A percentile compares a stretch with the other conserved stretches of the same genome.
phyloP scores from a whole-genome alignment of 768 basidiomycete genomes.

The Trametes cubensis region DNA sequence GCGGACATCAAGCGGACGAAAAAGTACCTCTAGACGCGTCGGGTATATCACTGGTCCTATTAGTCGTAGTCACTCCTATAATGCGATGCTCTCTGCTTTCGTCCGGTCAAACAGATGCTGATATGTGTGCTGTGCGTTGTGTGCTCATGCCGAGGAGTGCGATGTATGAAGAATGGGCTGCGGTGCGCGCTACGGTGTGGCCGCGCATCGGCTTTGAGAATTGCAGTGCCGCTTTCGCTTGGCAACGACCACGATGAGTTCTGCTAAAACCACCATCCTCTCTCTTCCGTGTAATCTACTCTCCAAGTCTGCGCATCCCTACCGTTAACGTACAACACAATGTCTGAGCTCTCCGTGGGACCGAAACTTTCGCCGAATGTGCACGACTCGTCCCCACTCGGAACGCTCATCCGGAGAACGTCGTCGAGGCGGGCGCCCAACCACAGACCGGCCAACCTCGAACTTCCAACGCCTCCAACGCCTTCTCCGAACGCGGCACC shows the following conservation, averaged over 20 bases:
- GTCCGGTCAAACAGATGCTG: background rate
- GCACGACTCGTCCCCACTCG: slow-evolving; percentile 56
- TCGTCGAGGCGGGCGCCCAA: slow-evolving; percentile 47
- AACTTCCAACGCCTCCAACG: slow-evolving; percentile 20
- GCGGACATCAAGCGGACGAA: slow-evolving; percentile 51
- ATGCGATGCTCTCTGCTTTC: slow-evolving; percentile 14
- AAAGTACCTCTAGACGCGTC: slow-evolving; percentile 42
- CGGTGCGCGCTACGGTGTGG: background rate
- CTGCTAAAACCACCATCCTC: slow-evolving; percentile 4
- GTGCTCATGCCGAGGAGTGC: background rate
- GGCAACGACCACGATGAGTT: slow-evolving; percentile 12
- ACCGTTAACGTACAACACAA: background rate
- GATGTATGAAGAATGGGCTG: background rate
- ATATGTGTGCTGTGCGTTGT: background rate
- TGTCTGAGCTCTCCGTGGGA: slow-evolving; percentile 16
- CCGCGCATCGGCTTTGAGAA: slow-evolving; percentile 6
- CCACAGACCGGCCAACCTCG: slow-evolving; percentile 19
- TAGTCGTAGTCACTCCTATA: slow-evolving; percentile 16
- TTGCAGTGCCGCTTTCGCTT: slow-evolving; percentile 19
- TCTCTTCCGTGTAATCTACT: background rate
- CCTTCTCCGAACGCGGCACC: slow-evolving; percentile 7
- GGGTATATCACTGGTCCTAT: slow-evolving; percentile 3
- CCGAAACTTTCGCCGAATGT: slow-evolving; percentile 27
- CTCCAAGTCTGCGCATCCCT: background rate
- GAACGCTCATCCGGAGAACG: slow-evolving; percentile 55